Percentiles rank a stretch among this genome's conserved stretches.
Conservation (phyloP, 2,329 filamentous ascomycete genomes). For the Sporothrix schenckii region DNA sequence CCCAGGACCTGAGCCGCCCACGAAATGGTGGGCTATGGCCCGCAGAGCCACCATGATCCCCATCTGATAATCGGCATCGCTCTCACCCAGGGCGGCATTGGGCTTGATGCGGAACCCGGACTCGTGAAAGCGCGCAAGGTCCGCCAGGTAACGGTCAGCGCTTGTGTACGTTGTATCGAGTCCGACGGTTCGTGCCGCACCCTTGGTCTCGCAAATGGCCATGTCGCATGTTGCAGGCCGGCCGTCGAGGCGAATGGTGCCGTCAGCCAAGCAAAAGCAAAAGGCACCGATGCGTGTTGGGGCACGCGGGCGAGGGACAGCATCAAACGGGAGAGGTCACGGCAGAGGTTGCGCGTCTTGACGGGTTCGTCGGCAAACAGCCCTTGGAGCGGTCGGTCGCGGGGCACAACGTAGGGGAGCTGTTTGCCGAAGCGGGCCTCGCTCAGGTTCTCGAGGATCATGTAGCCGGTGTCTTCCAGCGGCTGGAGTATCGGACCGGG, state of each 20-base stretch:
- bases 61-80: constrained; percentile 40
- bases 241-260: constrained; percentile 31
- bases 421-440: constrained; percentile 11
- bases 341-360: constrained; percentile 28
- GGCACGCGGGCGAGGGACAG: constrained; percentile 41
- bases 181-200: constrained; percentile 40
- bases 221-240: constrained; percentile 36
- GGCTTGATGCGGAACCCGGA: constrained; percentile 38
- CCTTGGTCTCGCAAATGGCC: constrained; percentile 43
- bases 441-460: too few relatives aligned
- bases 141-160: constrained; percentile 40
- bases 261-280: constrained; percentile 37
- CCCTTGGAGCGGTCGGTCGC: too few relatives aligned
- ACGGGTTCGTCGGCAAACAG: background rate
- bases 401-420: background rate
- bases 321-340: constrained; percentile 36
- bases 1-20: background rate
- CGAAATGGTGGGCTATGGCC: background rate
- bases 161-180: constrained; percentile 41
- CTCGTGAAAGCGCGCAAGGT: constrained; percentile 37
- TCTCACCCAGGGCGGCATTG: constrained; percentile 36
- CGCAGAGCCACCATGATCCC: constrained; percentile 31
- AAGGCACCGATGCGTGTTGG: constrained; percentile 40
- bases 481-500: too few relatives aligned
- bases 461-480: too few relatives aligned